Evolutionary conservation across 805 yeast species (phyloP).

Genomic region (Zygotorulaspora danielsina): DNA sequence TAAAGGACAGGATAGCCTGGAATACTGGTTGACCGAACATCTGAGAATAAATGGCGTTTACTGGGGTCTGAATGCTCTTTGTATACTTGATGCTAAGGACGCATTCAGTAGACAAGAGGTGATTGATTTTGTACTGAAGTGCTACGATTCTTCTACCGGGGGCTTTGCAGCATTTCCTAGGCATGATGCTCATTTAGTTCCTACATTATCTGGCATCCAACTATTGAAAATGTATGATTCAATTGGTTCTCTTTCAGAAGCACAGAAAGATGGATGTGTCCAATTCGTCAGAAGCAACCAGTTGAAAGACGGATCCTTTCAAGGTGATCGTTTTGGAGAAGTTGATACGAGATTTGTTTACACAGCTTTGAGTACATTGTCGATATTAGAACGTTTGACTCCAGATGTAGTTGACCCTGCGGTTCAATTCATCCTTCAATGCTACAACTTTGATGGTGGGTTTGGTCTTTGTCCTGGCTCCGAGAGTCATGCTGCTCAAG

Average conservation of each 20-base stretch:
- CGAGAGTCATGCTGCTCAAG: conserved; percentile 92
- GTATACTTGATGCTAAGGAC: conserved; percentile 50
- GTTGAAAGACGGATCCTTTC: conserved; percentile 61
- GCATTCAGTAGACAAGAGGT: conserved; percentile 61
- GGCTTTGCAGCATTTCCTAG: conserved; percentile 88
- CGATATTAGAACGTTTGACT: conserved; percentile 62
- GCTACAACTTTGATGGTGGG: conserved; percentile 93
- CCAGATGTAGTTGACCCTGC: conserved; percentile 57
- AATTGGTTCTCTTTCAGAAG: conserved; percentile 41
- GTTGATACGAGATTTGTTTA: conserved; percentile 89
- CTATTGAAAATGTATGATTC: conserved; percentile 63
- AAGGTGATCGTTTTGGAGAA: conserved; percentile 90
- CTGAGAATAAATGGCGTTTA: conserved; percentile 85
- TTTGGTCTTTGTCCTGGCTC: conserved; percentile 93
- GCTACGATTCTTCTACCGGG: conserved; percentile 56
- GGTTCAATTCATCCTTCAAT: conserved; percentile 55
- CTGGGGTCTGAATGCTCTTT: conserved; percentile 87
- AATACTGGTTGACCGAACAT: conserved; percentile 89
- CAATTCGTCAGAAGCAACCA: conserved; percentile 39
- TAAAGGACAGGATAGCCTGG: conserved; percentile 53
- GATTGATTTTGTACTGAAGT: conserved; percentile 60
- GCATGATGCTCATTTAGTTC: conserved; percentile 83
- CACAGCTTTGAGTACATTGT: conserved; percentile 68
- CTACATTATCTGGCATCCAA: conserved; percentile 85
- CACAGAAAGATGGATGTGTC: conserved; percentile 35